Conservation (phyloP, 192 early-diverging fungal species). For the Backusella luteola region DNA sequence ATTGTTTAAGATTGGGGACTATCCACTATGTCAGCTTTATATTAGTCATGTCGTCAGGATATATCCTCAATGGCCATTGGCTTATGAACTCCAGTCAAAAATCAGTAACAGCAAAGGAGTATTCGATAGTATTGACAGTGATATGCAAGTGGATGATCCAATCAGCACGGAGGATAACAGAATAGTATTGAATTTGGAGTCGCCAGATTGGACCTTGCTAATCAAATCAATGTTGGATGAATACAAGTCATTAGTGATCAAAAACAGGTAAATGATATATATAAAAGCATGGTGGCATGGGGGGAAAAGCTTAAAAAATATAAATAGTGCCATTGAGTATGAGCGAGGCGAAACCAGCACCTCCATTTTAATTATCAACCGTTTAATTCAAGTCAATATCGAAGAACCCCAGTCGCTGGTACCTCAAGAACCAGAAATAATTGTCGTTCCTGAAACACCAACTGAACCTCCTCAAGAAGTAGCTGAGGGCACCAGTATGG, state of each 20-base stretch:
- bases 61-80: not conserved
- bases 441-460: not conserved
- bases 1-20: slow-evolving; percentile 45
- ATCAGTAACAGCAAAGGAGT: not conserved
- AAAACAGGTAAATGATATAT: not conserved
- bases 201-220: not conserved
- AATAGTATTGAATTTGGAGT: not conserved
- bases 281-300: not conserved
- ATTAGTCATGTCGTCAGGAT: slow-evolving; percentile 19
- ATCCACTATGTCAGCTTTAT: slow-evolving; percentile 36
- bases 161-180: not conserved
- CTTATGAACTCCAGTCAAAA: not conserved
- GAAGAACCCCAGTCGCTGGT: not conserved
- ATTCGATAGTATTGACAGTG: not conserved
- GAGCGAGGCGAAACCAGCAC: not conserved
- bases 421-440: not conserved
- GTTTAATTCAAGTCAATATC: not conserved
- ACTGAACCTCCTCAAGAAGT: not conserved
- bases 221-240: not conserved
- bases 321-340: not conserved
- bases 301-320: not conserved
- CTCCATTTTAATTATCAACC: not conserved
- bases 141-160: not conserved
- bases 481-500: not conserved
- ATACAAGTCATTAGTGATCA: not conserved